phyloP scores from a whole-genome alignment of 2,329 filamentous ascomycete genomes.

The Podosphaera fusca region DNA sequence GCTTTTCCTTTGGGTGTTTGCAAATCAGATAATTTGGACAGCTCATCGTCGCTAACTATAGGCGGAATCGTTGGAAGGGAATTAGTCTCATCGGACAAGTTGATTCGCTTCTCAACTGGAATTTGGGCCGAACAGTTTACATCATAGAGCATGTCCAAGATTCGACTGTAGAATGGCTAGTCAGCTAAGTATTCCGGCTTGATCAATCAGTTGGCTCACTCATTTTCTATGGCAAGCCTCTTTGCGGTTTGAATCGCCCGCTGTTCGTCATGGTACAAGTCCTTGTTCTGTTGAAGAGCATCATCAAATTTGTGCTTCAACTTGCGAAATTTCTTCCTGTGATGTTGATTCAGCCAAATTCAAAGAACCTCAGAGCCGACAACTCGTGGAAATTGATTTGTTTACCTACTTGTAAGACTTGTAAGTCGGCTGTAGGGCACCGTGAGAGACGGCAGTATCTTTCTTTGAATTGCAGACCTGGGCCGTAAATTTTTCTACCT shows the following conservation, averaged over 20 bases:
- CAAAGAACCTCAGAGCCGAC: not conserved
- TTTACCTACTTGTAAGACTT: slow-evolving; percentile 20
- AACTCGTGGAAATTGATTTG: not conserved
- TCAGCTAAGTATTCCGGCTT: not conserved
- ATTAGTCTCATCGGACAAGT: slow-evolving; percentile 26
- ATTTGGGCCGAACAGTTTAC: slow-evolving; percentile 71
- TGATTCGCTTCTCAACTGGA: slow-evolving; percentile 48
- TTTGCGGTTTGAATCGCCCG: slow-evolving; percentile 61
- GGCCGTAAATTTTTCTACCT: slow-evolving; percentile 5
- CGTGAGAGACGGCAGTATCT: not conserved
- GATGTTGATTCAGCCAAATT: slow-evolving; percentile 14
- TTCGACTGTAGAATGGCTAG: slow-evolving; percentile 33
- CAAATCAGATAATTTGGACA: slow-evolving; percentile 7
- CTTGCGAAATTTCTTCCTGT: slow-evolving; percentile 90
- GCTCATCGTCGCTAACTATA: slow-evolving; percentile 10
- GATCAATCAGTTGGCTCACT: slow-evolving; percentile 33
- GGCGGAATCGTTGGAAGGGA: slow-evolving; percentile 9
- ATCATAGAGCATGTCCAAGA: slow-evolving; percentile 73
- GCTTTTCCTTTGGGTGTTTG: slow-evolving; percentile 11
- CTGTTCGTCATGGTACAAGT: slow-evolving; percentile 59
- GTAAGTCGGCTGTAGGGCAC: slow-evolving; percentile 11
- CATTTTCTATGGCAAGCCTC: slow-evolving; percentile 72
- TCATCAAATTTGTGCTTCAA: slow-evolving; percentile 61
- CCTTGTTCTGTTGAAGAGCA: slow-evolving; percentile 59
- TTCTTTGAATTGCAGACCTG: not conserved